Base-by-base conservation (phyloP, 2,329 filamentous ascomycete genomes). In the Penicillium sp. region DNA sequence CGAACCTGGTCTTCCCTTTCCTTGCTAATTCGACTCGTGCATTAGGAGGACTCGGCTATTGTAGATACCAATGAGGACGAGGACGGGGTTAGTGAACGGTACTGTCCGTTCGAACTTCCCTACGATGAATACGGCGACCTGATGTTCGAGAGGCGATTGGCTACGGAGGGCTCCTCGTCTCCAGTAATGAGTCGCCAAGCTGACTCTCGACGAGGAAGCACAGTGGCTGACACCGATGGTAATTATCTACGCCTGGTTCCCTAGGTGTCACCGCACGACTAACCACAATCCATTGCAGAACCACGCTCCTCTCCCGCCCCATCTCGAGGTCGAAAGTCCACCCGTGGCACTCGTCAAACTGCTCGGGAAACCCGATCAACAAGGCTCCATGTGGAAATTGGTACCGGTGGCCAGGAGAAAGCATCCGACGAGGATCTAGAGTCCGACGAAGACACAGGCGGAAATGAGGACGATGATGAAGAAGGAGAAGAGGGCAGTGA, bases 31-130 rank as follows among this genome's bases (percentile, higher is more conserved):
- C 5, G 11, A 1, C 24, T 26, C 22, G 8, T 35, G 29, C 27
- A 29, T 56, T 49, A 79, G 77, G 78, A 88, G 73, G 81, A 86
- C 59, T 79, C 83, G 2, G 73, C 81, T n/a, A 76, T 79, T 49
- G 81, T 82, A 59, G 81, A 85, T 35, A 79, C 81, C 31, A 81
- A 83, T 31, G 85, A 89, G 33, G 85, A 86, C 27, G 67, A 73
- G 58, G 72, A 74, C 16, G 55, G 59, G 21, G 79, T 61, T 0
- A 69, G 83, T 54, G 82, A 87, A 24, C 81, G 82, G 57, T 90
- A 87, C 70, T 81, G 84, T 53, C 84, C 89, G 26, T 91, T 91
- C 64, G 80, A 82, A 27, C 79, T 91, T 4, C 87, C 87, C 0
- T 71, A 79, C 31, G 74, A 77, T 45, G 77, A 79, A 63, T 80